Evolutionary conservation across 2,329 filamentous ascomycete species (phyloP).

Genomic region (Aspergillus felis): DNA sequence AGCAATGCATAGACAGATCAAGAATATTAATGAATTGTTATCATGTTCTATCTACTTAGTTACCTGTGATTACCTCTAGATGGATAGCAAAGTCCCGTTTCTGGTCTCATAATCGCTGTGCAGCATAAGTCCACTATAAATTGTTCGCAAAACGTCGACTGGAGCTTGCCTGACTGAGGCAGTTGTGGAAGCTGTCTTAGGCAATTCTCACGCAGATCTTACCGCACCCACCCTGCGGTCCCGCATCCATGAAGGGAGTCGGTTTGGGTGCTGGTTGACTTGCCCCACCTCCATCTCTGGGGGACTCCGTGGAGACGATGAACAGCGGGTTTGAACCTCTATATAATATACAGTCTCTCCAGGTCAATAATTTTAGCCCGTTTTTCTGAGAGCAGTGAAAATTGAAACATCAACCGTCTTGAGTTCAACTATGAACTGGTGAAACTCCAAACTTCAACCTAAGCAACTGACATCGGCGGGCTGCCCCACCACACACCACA

Average conservation of each 20-base stretch:
- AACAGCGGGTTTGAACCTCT: neutral
- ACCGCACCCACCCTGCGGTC: neutral
- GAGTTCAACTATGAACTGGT: neutral
- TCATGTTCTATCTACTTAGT: neutral
- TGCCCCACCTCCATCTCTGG: neutral
- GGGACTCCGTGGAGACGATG: neutral
- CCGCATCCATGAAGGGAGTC: neutral
- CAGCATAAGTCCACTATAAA: neutral
- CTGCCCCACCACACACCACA: too few relatives aligned
- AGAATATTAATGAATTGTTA: too few relatives aligned
- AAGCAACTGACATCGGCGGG: neutral
- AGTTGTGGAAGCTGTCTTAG: constrained; percentile 12
- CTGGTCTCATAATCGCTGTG: neutral
- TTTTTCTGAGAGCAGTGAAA: neutral
- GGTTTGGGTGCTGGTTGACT: neutral
- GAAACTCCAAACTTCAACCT: neutral
- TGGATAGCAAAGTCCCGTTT: neutral
- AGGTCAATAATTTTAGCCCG: neutral
- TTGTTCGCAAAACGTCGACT: neutral
- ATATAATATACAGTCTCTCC: neutral
- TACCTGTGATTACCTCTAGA: neutral
- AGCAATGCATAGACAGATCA: neutral
- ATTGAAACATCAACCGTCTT: neutral
- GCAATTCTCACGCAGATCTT: constrained; percentile 13
- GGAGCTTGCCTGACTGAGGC: constrained; percentile 11